Evolutionary conservation across 2,329 filamentous ascomycete species (phyloP), one percentile per base, ranked within the genome.

Genomic region (Colletotrichum sp.): DNA sequence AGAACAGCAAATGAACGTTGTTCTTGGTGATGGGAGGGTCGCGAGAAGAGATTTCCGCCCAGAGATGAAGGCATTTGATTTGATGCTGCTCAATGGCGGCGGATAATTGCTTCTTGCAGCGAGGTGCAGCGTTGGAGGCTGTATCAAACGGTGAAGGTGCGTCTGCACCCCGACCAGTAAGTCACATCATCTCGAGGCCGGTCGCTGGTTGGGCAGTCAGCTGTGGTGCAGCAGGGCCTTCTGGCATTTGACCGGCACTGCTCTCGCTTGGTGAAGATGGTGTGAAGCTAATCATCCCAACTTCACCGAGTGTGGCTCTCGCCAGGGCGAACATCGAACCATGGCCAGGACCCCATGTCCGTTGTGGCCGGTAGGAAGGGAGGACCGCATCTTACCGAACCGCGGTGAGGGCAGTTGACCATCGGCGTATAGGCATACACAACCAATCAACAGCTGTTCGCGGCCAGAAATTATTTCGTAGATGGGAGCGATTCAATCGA

Each of bases 231-330:
- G n/a, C 57, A 60, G 28, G 60, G 30, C 59, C 24, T 67, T 34
- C 52, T 74, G 70, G 64, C 52, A 60, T 64, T 73, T 74, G 71
- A 74, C 65, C 71, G 74, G 74, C 59, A 75, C 30, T 71, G 60
- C 55, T 52, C 48, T 76, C 71, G 59, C 66, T 71, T 71, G 60
- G 66, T 66, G 6, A 15, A 60, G 61, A 71, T 67, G 71, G 66
- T 75, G 71, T 75, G 71, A 63, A 64, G 66, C 36, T 61, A 75
- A 75, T 75, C 63, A 39, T 57, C 52, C 30, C 60, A 66, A 67
- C 61, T 63, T 75, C 48, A 74, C 74, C 71, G 66, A 73, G 64
- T 73, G 64, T 75, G 48, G 64, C 65, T 59, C 64, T 68, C 52
- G 43, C 57, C 39, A 63, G 18, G 69, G 32, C 57, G 30, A 52